phyloP scores from a whole-genome alignment of 1,284 basidiomycete species.

The Porogramme epimiltina region DNA sequence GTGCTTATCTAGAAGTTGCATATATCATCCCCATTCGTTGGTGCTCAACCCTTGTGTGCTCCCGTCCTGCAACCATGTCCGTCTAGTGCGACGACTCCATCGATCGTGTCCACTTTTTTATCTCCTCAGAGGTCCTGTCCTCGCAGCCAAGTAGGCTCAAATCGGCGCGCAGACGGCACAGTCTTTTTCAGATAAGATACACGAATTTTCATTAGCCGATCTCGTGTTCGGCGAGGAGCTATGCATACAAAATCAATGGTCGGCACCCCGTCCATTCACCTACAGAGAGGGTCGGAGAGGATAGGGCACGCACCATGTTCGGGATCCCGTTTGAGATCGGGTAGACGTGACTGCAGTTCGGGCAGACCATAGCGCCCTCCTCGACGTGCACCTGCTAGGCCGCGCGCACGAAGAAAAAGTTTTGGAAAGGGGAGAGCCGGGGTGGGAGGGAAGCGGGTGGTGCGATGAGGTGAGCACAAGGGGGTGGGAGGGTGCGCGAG shows the following conservation, averaged over 20 bases:
- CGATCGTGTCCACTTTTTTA: too few relatives aligned
- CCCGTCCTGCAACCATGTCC: neutral
- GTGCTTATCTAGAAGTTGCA: neutral
- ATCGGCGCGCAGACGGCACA: too few relatives aligned
- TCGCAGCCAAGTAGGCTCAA: too few relatives aligned
- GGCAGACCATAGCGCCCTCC: slow-evolving; percentile 93
- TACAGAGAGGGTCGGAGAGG: neutral
- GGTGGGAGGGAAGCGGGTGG: neutral
- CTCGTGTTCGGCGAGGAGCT: slow-evolving; percentile 93
- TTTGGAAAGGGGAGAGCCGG: slow-evolving; percentile 1
- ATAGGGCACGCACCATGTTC: slow-evolving; percentile 80
- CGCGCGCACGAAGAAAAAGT: too few relatives aligned
- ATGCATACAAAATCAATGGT: neutral
- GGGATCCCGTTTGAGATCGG: slow-evolving; percentile 94
- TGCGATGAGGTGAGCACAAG: neutral
- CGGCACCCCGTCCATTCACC: neutral
- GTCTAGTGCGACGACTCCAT: too few relatives aligned
- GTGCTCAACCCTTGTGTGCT: neutral
- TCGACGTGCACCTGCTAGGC: slow-evolving; percentile 82
- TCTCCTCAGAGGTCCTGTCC: too few relatives aligned
- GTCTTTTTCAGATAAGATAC: too few relatives aligned
- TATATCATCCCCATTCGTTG: neutral
- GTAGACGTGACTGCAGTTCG: slow-evolving; percentile 90
- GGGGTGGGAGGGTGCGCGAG: neutral
- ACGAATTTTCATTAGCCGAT: slow-evolving; percentile 68